Evolutionary conservation across 352 stramenopile genomes (phyloP).

Genomic region (Globisporangium cystogenes): DNA sequence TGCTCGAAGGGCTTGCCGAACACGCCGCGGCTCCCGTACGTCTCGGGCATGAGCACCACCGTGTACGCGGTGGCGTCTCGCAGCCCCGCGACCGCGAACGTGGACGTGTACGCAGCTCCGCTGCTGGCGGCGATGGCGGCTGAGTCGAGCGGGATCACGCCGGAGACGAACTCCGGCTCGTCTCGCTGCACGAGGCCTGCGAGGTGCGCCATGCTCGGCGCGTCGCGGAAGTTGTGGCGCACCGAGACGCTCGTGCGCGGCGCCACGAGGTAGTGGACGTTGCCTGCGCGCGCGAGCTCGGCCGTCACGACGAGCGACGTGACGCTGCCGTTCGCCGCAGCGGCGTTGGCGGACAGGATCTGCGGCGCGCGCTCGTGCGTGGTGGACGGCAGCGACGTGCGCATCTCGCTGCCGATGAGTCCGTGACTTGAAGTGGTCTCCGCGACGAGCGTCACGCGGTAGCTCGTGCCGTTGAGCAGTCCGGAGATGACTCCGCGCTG

Average conservation of each 20-base stretch:
- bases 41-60: conserved; percentile 61
- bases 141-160: conserved; percentile 6
- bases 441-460: conserved; percentile 37
- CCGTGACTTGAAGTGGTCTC: conserved; percentile 52
- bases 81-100: conserved; percentile 37
- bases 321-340: conserved; percentile 45
- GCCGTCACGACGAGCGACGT: conserved; percentile 32
- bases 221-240: conserved; percentile 25
- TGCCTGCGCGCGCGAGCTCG: conserved; percentile 33
- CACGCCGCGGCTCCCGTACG: conserved; percentile 49
- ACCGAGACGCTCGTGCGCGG: conserved; percentile 9
- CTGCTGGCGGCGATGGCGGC: too few relatives aligned
- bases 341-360: conserved; percentile 23
- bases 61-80: conserved; percentile 41
- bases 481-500: conserved; percentile 29
- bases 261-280: conserved; percentile 47
- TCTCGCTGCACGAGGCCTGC: conserved; percentile 14
- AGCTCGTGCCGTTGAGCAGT: conserved; percentile 35
- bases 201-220: conserved; percentile 26
- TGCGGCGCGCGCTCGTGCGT: conserved; percentile 51
- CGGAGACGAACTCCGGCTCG: conserved; percentile 8
- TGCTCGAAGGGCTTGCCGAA: conserved; percentile 39
- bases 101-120: conserved; percentile 13
- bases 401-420: conserved; percentile 26
- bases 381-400: conserved; percentile 15